These are phyloP conservation scores for Penicillium samsonianum DNA, from an alignment of 495 filamentous ascomycete species.

Conservation along the genomic window DNA sequence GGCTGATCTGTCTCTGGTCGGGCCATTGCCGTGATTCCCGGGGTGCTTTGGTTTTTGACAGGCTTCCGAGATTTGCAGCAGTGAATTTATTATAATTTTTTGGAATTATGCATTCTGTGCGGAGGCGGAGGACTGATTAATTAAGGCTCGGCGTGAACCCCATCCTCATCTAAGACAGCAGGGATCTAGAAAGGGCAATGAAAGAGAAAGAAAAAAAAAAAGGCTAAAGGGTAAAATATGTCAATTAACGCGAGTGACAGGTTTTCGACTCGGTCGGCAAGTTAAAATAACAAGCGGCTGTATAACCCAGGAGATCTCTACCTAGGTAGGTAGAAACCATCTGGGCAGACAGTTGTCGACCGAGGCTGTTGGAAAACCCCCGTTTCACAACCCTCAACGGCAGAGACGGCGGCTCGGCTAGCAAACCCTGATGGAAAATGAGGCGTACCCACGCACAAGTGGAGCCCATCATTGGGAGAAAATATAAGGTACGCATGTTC, in stretches of 20 bases:
- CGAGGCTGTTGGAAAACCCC: conserved; percentile 9
- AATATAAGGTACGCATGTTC: background rate
- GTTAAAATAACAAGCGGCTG: conserved; percentile 15
- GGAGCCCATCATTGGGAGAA: conserved; percentile 2
- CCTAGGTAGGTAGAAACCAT: too few relatives aligned
- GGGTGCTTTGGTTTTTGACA: conserved; percentile 12
- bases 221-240: conserved; percentile 4
- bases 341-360: background rate
- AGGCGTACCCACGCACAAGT: conserved; percentile 10
- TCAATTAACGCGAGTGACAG: background rate
- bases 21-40: conserved; percentile 12
- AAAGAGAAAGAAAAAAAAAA: conserved; percentile 2
- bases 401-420: conserved; percentile 29
- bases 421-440: conserved; percentile 19
- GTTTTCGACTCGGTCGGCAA: conserved; percentile 14
- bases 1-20: conserved; percentile 24
- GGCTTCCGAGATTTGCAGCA: conserved; percentile 8
- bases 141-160: background rate
- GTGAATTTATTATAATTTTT: background rate
- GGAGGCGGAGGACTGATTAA: too few relatives aligned
- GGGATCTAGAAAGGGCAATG: background rate
- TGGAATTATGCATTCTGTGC: background rate
- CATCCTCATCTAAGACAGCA: background rate
- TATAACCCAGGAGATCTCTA: conserved; percentile 17
- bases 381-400: conserved; percentile 27